Evolutionary conservation across 2,329 filamentous ascomycete species (phyloP), one percentile per base, ranked within the genome.

Genomic region (Aspergillus sp.): DNA sequence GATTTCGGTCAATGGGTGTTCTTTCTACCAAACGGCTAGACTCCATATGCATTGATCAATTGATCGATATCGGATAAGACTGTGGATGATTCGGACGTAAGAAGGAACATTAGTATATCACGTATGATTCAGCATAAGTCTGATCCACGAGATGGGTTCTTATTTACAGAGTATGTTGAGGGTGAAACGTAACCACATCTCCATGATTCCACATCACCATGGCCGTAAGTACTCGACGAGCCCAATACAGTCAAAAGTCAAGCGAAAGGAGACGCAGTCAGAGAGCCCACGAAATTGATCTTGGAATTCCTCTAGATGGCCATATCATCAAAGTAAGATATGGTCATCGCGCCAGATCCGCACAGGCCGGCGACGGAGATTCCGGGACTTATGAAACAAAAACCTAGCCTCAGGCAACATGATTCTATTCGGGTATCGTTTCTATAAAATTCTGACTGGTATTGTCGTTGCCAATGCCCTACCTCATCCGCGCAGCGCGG

Each of bases 401-500:
- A 44, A 16, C 9, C 9, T 5, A 17, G 41, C 5, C 17, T 38
- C 13, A 4, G 7, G n/a, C 7, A 38, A 38, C 7, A 38, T 16
- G 34, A 38, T 25, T 52, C 40, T 42, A 52, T 17, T 57, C 45
- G 58, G 49, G 53, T 63, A 48, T 56, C 58, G 59, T 53, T 50
- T 52, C 36, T 55, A 45, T 29, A 29, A 10, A 7, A 29, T 29
- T 29, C n/a, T 11, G 25, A 29, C 7, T 29, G 25, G 9, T 10
- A 29, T 29, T 29, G 25, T 29, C 25, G 7, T 29, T 7, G 51
- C 41, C 45, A 41, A 32, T 7, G 29, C 16, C 42, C 53, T 66
- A 65, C 44, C 65, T 71, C 61, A 78, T 66, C 21, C 76, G 70
- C 14, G 77, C 75, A 55, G 77, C 75, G 55, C 71, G 76, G 64